Conservation (phyloP, 495 filamentous ascomycete genomes). For the Hypoxylon rickii region DNA sequence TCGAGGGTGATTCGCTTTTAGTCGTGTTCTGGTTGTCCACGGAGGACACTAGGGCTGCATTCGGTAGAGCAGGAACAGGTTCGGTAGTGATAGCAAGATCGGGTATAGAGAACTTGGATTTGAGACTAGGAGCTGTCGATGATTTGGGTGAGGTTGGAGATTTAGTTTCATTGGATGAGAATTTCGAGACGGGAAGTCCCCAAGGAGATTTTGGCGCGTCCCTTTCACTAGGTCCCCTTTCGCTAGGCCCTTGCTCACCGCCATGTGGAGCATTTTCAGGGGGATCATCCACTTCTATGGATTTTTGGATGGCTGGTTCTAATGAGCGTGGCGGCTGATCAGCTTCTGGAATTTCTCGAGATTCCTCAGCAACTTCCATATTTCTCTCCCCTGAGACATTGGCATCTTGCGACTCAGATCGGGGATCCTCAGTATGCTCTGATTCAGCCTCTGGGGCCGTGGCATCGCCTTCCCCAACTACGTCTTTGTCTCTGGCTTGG, state of each 20-base stretch:
- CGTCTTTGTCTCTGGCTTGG: conserved; percentile 36
- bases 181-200: conserved; percentile 38
- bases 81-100: conserved; percentile 38
- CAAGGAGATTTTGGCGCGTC: conserved; percentile 27
- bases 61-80: conserved; percentile 15
- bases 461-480: background rate
- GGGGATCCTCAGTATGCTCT: conserved; percentile 18
- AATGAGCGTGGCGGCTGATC: conserved; percentile 6
- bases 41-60: background rate
- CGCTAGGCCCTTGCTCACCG: conserved; percentile 1
- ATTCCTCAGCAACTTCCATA: conserved; percentile 27
- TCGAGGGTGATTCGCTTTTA: conserved; percentile 7
- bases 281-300: conserved; percentile 19
- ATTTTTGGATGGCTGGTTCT: conserved; percentile 10
- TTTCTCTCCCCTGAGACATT: conserved; percentile 17
- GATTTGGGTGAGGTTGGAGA: conserved; percentile 12
- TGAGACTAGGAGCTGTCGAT: conserved; percentile 42
- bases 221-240: conserved; percentile 9
- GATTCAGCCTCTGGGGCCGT: background rate
- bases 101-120: conserved; percentile 56
- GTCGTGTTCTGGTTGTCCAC: conserved; percentile 1
- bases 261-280: conserved; percentile 5
- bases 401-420: conserved; percentile 11
- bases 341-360: conserved; percentile 18
- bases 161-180: conserved; percentile 32